Base-by-base conservation (phyloP, 768 basidiomycete species). In the Hericium alpestre region DNA sequence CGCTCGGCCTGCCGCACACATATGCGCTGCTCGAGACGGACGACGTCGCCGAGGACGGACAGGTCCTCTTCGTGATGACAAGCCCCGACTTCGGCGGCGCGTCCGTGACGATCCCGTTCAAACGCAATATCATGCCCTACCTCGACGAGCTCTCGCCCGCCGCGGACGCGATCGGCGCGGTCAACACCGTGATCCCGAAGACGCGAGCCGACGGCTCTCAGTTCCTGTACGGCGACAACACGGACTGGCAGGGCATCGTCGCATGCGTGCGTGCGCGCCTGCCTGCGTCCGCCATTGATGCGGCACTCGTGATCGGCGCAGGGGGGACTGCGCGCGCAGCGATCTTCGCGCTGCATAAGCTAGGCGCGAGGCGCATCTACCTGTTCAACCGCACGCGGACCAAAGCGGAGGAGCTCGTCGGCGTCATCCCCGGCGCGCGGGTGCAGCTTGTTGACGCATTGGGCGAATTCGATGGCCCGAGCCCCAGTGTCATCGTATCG, bases 311-410 rank as follows among this genome's bases (percentile, higher is more conserved):
- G 55, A 90, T 99, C 58, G 96, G 96, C 2, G 94, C 93, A 2
- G 95, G 95, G 7, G 95, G 95, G 2, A 96, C 95, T 0, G 85
- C 90, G 16, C 88, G 95, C 16, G 95, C 95, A 0, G 95, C 95
- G 1, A 82, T 98, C 59, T 96, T 93, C 66, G 93, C 95, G 2
- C 71, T 97, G 49, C 79, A 87, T 61, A 72, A 74, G 54, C 73
- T 94, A 1, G 83, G 84, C 6, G 79, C 86, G 39, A 71, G 77
- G 52, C 76, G 72, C 5, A 86, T 98, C 62, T 93, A 92, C 69
- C 67, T 99, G 18, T 93, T 78, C 75, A 99, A 98, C 71, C 81
- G 96, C 48, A 97, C 95, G 0, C 68, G 65, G 16, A 73, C 67
- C 56, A 90, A 89, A 64, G 95, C 93, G 1, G 74, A 83, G 62